A percentile compares a stretch with the other conserved stretches of the same genome.
Evolutionary conservation across 139 green algal genomes (phyloP).

Genomic region (Diplosphaera chodatii): DNA sequence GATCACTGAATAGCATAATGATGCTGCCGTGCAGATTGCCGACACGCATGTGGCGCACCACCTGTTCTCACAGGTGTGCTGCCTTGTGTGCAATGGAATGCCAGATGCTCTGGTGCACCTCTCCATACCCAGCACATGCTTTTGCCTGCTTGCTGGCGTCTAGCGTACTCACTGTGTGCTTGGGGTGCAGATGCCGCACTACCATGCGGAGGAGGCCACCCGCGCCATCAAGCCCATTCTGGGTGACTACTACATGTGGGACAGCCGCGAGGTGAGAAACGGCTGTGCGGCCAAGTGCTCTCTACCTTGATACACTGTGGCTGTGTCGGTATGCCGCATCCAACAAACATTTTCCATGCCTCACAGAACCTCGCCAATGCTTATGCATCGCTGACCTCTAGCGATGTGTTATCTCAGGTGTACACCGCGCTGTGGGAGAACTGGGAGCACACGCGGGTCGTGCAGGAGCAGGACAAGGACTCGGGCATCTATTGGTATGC

Average conservation of each 20-base stretch:
- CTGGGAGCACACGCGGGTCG: conserved; percentile 29
- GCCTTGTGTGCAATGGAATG: no score
- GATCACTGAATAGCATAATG: no score
- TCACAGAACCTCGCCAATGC: no score
- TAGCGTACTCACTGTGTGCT: not conserved
- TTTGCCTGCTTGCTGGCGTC: no score
- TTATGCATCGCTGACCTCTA: not conserved
- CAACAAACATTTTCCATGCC: no score
- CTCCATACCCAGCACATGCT: no score
- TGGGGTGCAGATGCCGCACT: conserved; percentile 72
- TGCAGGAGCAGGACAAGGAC: conserved; percentile 30
- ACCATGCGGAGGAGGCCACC: conserved; percentile 84
- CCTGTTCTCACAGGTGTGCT: conserved; percentile 64
- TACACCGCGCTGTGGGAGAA: conserved; percentile 67
- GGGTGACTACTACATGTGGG: conserved; percentile 66
- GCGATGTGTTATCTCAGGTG: conserved; percentile 17
- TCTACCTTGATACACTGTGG: no score
- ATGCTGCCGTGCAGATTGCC: conserved; percentile 48
- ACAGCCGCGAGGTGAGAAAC: conserved; percentile 41
- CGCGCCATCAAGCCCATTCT: conserved; percentile 65
- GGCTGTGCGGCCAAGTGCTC: no score
- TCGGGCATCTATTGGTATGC: conserved; percentile 49
- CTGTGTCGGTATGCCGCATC: no score
- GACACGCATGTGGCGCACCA: conserved; percentile 92
- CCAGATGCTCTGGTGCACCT: no score